These are phyloP conservation scores for Theileria parva DNA, from an alignment of 169 alveolate species.

Conservation along the genomic window DNA sequence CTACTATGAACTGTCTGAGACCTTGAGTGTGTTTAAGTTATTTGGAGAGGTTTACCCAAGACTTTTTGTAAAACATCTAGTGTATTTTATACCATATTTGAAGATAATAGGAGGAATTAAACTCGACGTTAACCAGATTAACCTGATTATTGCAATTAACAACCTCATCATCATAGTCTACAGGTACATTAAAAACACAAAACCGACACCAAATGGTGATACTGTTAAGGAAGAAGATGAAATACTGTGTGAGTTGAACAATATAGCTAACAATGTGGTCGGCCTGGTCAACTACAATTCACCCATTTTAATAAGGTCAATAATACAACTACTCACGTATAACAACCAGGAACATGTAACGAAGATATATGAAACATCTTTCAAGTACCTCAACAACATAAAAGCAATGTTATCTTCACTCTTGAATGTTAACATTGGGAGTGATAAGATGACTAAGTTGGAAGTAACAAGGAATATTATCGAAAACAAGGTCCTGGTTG, in stretches of 20 bases:
- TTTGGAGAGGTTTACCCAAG: conserved; percentile 48
- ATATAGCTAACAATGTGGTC: conserved; percentile 13
- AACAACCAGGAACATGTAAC: conserved; percentile 7
- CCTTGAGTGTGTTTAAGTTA: conserved; percentile 40
- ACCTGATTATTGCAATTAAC: conserved; percentile 35
- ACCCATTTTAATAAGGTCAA: conserved; percentile 50
- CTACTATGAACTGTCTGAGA: conserved; percentile 43
- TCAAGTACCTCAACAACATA: conserved; percentile 18
- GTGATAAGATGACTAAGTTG: conserved; percentile 6
- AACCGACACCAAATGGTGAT: not conserved
- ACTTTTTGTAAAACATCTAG: conserved; percentile 33
- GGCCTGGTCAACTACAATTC: conserved; percentile 36
- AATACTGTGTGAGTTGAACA: not conserved
- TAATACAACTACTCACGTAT: conserved; percentile 37
- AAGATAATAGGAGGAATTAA: conserved; percentile 4
- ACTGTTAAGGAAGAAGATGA: not conserved
- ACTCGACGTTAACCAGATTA: conserved; percentile 23
- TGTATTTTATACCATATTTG: conserved; percentile 53
- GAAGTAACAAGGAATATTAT: conserved; percentile 27
- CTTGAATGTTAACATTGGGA: not conserved
- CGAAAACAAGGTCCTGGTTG: conserved; percentile 18
- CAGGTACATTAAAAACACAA: conserved; percentile 3
- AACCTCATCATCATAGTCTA: conserved; percentile 50
- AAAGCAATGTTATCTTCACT: not conserved
- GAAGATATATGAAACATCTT: conserved; percentile 23